These are phyloP conservation scores for Phytophthora macrochlamydospora DNA, from an alignment of 352 stramenopile genomes.

Conservation along the genomic window DNA sequence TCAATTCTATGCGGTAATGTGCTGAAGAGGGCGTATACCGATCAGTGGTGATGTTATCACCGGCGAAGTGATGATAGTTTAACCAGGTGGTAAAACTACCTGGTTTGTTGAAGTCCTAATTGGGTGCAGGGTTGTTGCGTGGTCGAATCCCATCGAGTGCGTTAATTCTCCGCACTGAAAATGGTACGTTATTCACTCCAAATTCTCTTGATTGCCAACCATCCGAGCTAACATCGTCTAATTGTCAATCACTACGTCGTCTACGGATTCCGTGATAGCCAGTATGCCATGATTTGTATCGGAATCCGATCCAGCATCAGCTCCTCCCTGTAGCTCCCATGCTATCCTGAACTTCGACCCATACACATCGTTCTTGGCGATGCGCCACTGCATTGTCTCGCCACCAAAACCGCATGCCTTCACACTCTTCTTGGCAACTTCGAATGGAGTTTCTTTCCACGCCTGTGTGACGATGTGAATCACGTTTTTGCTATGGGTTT, in stretches of 20 bases:
- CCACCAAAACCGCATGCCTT: constrained; percentile 9
- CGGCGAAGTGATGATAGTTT: constrained; percentile 14
- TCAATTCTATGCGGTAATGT: too few species aligned
- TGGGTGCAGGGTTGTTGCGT: constrained; percentile 24
- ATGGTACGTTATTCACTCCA: constrained; percentile 7
- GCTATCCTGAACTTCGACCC: constrained; percentile 5
- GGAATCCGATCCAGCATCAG: background rate
- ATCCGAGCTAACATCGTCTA: constrained; percentile 1
- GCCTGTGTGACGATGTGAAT: background rate
- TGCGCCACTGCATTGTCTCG: constrained; percentile 15
- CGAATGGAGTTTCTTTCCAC: constrained; percentile 6
- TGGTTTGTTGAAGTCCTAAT: constrained; percentile 22
- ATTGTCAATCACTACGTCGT: constrained; percentile 10
- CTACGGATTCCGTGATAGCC: constrained; percentile 1
- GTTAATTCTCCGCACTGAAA: constrained; percentile 26
- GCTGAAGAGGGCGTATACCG: too few species aligned
- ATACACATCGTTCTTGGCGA: constrained; percentile 24
- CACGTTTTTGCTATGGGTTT: too few species aligned
- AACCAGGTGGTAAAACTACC: constrained; percentile 11
- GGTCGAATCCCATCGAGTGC: constrained; percentile 13
- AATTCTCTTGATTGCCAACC: constrained; percentile 4
- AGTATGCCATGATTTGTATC: background rate
- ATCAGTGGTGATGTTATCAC: too few species aligned
- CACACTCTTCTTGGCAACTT: constrained; percentile 17
- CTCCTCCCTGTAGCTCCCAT: background rate